Evolutionary conservation across 305 asterid genomes (phyloP).

Genomic region (Plantago lanceolata): DNA sequence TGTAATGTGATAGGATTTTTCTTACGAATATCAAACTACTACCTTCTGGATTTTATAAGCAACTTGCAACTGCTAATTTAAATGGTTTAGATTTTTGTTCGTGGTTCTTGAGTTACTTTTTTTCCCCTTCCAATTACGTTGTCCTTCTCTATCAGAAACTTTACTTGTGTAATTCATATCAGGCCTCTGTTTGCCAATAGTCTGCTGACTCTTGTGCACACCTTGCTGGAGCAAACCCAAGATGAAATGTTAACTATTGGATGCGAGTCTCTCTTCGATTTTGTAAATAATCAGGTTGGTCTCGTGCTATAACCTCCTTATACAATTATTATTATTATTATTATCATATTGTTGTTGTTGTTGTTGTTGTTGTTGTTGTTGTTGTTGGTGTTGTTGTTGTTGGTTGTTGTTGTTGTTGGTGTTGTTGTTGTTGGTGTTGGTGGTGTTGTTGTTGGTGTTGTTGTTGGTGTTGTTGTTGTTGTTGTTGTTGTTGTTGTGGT

Average conservation of each 20-base stretch:
- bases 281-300: constrained; percentile 88
- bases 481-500: no score
- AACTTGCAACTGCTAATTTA: no score
- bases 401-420: background rate
- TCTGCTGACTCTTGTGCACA: constrained; percentile 64
- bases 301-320: constrained; percentile 7
- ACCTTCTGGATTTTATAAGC: background rate
- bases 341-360: no score
- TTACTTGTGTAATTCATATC: constrained; percentile 28
- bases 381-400: background rate
- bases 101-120: background rate
- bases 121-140: background rate
- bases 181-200: constrained; percentile 95
- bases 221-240: constrained; percentile 85
- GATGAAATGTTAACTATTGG: constrained; percentile 79
- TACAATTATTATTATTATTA: background rate
- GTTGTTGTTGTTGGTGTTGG: constrained; percentile 4
- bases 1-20: background rate
- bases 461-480: background rate
- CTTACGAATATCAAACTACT: background rate
- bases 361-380: background rate
- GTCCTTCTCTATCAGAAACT: background rate
- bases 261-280: constrained; percentile 85
- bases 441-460: no score
- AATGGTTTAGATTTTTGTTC: background rate